Percentiles rank a stretch among this genome's conserved stretches.
Evolutionary conservation across 1,139 yeast species (phyloP).

Genomic region (Petasospora rhodanensis): DNA sequence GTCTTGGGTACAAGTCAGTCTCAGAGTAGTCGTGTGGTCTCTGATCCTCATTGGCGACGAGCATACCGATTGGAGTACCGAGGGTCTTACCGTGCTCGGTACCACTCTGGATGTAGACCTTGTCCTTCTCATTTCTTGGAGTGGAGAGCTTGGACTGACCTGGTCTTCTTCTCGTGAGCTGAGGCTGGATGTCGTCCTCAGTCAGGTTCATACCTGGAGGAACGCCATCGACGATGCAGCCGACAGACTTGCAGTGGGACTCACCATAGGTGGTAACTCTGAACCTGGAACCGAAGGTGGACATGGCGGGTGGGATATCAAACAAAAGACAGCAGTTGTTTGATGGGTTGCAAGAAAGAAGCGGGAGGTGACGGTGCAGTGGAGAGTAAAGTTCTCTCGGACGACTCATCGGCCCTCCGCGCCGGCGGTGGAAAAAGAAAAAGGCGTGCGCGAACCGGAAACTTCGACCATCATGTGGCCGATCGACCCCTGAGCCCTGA

Average conservation of each 20-base stretch:
- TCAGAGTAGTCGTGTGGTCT: conserved; percentile 95
- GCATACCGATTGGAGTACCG: conserved; percentile 95
- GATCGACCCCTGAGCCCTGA: too few relatives aligned
- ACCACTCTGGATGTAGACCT: conserved; percentile 90
- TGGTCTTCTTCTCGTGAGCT: conserved; percentile 93
- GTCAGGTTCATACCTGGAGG: conserved; percentile 89
- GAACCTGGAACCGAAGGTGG: conserved; percentile 59
- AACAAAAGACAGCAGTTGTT: too few relatives aligned
- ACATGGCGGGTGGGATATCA: conserved; percentile 41
- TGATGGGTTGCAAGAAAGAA: not conserved
- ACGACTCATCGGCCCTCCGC: too few relatives aligned
- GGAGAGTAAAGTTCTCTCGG: too few relatives aligned
- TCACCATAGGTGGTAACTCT: conserved; percentile 95
- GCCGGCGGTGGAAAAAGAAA: conserved; percentile 3
- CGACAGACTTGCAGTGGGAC: conserved; percentile 97
- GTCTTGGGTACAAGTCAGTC: conserved; percentile 93
- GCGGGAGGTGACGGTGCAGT: too few relatives aligned
- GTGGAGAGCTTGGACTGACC: conserved; percentile 92
- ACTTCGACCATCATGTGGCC: too few relatives aligned
- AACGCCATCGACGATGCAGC: conserved; percentile 97
- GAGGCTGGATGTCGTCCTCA: conserved; percentile 91
- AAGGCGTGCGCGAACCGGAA: not conserved
- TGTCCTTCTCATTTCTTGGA: conserved; percentile 93
- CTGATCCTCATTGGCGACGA: conserved; percentile 90
- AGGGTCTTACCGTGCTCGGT: conserved; percentile 86